These are phyloP conservation scores for Chenopodium formosanum DNA, from an alignment of 148 eudicot genomes.

Conservation along the genomic window DNA sequence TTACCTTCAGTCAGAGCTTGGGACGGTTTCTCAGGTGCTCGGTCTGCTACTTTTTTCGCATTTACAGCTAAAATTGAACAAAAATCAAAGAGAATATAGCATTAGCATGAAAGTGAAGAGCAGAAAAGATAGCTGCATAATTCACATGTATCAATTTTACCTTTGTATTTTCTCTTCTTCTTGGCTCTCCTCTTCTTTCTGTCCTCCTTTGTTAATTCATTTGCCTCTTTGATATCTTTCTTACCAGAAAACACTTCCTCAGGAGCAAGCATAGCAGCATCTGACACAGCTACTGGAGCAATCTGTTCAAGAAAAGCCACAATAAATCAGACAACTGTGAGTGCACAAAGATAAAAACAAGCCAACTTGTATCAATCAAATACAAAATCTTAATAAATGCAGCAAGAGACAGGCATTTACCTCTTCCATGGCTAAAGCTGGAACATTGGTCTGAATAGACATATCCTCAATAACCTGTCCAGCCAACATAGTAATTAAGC, in stretches of 20 bases:
- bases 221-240: conserved; percentile 87
- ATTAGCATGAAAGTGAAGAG: not conserved
- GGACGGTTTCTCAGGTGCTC: conserved; percentile 15
- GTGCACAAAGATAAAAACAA: not conserved
- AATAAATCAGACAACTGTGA: not conserved
- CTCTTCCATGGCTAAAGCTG: conserved; percentile 99
- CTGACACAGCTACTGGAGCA: conserved; percentile 89
- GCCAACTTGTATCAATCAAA: not conserved
- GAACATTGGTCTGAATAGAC: conserved; percentile 82
- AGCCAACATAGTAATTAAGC: conserved; percentile 8
- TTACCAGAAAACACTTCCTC: conserved; percentile 90
- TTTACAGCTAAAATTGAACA: conserved; percentile 22
- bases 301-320: conserved; percentile 46
- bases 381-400: not conserved
- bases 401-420: conserved; percentile 32
- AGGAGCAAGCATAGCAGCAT: conserved; percentile 97
- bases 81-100: conserved; percentile 9
- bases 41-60: conserved; percentile 17
- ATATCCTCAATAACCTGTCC: conserved; percentile 88
- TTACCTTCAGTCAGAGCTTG: conserved; percentile 28
- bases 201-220: conserved; percentile 85
- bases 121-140: not conserved
- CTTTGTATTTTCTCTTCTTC: conserved; percentile 86
- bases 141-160: conserved; percentile 24
- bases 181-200: conserved; percentile 83